phyloP scores from a whole-genome alignment of 305 asterid species.

The Solanum hybrid region DNA sequence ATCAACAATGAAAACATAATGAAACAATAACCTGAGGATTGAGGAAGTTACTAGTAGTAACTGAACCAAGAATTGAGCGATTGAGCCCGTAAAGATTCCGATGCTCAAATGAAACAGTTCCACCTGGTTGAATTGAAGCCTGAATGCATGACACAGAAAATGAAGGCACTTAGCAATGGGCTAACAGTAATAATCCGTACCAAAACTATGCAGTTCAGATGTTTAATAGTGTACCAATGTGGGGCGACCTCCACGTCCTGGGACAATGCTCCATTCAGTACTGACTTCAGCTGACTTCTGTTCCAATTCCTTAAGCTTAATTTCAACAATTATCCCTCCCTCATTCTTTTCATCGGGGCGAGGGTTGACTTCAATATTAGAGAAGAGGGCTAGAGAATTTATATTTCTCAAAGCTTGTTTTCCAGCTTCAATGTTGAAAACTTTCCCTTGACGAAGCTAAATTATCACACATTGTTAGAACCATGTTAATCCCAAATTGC shows the following conservation, averaged over 20 bases:
- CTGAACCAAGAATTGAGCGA: conserved; percentile 93
- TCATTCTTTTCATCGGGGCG: conserved; percentile 96
- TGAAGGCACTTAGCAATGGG: conserved; percentile 4
- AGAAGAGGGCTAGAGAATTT: conserved; percentile 75
- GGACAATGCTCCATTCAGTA: conserved; percentile 95
- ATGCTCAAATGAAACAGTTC: conserved; percentile 97
- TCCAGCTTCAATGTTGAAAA: conserved; percentile 90
- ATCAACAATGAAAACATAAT: not conserved
- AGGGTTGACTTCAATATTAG: conserved; percentile 96
- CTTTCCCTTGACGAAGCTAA: conserved; percentile 85
- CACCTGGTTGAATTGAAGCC: conserved; percentile 99
- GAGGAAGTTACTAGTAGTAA: conserved; percentile 90
- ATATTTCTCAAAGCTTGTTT: conserved; percentile 91
- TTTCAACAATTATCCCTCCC: conserved; percentile 96
- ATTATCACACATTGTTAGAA: conserved; percentile 4
- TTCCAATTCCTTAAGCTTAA: conserved; percentile 91
- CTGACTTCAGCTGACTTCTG: conserved; percentile 99
- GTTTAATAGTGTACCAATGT: conserved; percentile 47
- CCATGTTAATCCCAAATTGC: not conserved
- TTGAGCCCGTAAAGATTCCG: conserved; percentile 84
- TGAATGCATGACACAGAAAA: conserved; percentile 29
- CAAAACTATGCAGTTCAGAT: not conserved
- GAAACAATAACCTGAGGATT: conserved; percentile 74
- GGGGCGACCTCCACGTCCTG: conserved; percentile 97
- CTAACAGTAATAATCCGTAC: not conserved